Base-by-base conservation (phyloP, 148 eudicot species). In the Dysphania ambrosioides region DNA sequence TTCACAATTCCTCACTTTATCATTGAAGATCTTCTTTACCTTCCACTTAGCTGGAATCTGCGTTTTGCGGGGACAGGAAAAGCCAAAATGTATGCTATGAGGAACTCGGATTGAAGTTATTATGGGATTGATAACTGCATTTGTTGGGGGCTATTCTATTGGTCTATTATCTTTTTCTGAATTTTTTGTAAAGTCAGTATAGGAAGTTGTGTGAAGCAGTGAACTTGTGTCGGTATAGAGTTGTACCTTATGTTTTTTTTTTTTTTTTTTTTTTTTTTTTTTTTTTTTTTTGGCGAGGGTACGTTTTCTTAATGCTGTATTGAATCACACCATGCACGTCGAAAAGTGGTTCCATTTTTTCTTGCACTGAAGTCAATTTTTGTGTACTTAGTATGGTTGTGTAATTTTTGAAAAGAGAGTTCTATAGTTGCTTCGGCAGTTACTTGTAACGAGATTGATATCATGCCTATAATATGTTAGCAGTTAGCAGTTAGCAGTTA, bases 131-230 rank as follows among this genome's bases (percentile, higher is more conserved):
- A 26, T 68, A 24, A 73, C 34, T 53, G 59, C 68, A 60, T 60
- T 32, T 74, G 34, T 68, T 15, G 61, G 73, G 68, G 74, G 47
- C 32, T 23, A 57, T 35, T 42, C 18, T 30, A 62, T 51, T 23
- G 12, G 34, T 36, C n/a, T 53, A 2, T 34, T 65, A 1, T 34
- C 6, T 61, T 4, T 19, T 60, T n/a, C n/a, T n/a, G n/a, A n/a
- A n/a, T n/a, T 49, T 32, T n/a, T 8, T 79, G 79, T 79, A 79
- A 79, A 75, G 78, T 70, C 63, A 53, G 75, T 70, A 41, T 71
- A 74, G 75, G 56, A 74, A 75, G 44, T 75, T 79, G 66, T 63
- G 49, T 56, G 66, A n/a, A n/a, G n/a, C n/a, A n/a, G n/a, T n/a
- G n/a, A 80, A 70, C 55, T 51, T 42, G 12, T 78, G 31, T 65